phyloP scores from a whole-genome alignment of 2,329 filamentous ascomycete genomes.

The Diaporthe vaccinii region DNA sequence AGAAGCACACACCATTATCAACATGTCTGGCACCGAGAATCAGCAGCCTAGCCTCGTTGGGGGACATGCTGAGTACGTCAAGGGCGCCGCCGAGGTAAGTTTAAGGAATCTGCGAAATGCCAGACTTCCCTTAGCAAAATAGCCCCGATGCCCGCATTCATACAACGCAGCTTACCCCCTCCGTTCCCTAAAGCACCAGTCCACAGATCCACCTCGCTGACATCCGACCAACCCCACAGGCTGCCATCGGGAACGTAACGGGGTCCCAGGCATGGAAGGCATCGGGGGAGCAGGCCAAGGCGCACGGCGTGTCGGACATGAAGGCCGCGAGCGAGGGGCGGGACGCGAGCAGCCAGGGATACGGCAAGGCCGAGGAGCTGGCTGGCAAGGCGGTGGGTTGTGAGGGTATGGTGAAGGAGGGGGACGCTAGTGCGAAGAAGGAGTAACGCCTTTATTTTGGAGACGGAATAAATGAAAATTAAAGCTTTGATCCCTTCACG shows the following conservation, averaged over 20 bases:
- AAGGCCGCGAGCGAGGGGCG: conserved; percentile 70
- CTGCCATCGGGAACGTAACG: conserved; percentile 71
- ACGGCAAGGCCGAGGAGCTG: conserved; percentile 74
- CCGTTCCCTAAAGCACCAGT: not conserved
- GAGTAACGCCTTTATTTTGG: not conserved
- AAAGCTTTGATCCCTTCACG: no score
- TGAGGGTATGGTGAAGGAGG: conserved; percentile 78
- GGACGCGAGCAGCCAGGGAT: conserved; percentile 66
- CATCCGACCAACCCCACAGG: conserved; percentile 52
- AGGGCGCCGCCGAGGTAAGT: conserved; percentile 75
- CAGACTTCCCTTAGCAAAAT: not conserved
- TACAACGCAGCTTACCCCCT: no score
- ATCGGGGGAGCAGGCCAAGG: conserved; percentile 75
- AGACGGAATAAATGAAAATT: no score
- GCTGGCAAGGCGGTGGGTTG: conserved; percentile 75
- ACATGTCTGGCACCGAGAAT: conserved; percentile 43
- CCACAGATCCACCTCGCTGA: not conserved
- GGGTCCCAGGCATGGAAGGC: conserved; percentile 74
- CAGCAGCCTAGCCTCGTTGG: conserved; percentile 71
- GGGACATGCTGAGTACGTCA: conserved; percentile 77
- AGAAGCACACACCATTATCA: not conserved
- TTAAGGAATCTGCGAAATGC: not conserved
- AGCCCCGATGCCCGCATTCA: not conserved
- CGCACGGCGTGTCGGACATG: conserved; percentile 72
- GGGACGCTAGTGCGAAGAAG: conserved; percentile 62